A percentile compares a stretch with the other conserved stretches of the same genome.
phyloP scores from a whole-genome alignment of 2,329 filamentous ascomycete species.

The Westerdykella sp. region DNA sequence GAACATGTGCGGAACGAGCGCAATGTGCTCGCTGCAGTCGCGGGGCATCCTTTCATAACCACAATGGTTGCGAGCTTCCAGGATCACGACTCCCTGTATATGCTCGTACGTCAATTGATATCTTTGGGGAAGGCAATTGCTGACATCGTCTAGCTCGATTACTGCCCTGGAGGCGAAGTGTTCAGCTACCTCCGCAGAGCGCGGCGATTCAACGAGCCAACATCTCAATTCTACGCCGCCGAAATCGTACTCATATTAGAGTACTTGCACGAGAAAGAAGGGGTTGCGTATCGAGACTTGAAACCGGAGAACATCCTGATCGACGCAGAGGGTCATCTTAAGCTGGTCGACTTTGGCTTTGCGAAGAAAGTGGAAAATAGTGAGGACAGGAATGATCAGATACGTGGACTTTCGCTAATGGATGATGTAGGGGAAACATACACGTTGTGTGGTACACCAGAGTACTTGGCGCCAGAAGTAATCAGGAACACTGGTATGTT shows the following conservation, averaged over 20 bases:
- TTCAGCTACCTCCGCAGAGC: constrained; percentile 76
- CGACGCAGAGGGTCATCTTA: constrained; percentile 71
- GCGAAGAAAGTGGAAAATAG: constrained; percentile 67
- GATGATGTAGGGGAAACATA: constrained; percentile 60
- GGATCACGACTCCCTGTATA: constrained; percentile 71
- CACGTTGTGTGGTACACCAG: constrained; percentile 75
- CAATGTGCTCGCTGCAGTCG: constrained; percentile 67
- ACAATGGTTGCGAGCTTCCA: constrained; percentile 72
- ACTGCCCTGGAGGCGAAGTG: constrained; percentile 76
- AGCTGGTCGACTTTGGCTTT: constrained; percentile 80
- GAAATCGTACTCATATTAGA: constrained; percentile 79
- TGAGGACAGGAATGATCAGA: constrained; percentile 22
- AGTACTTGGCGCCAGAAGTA: constrained; percentile 78
- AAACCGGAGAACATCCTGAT: constrained; percentile 80
- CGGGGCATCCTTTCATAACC: constrained; percentile 78
- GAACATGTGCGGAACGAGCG: constrained; percentile 83
- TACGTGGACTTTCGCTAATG: neutral
- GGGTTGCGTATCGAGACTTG: constrained; percentile 73
- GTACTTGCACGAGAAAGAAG: constrained; percentile 71
- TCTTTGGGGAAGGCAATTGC: constrained; percentile 1
- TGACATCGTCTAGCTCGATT: constrained; percentile 54
- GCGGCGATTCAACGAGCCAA: constrained; percentile 71
- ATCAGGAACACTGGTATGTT: constrained; percentile 67
- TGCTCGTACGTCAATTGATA: constrained; percentile 50
- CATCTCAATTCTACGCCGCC: constrained; percentile 74